Base-by-base conservation (phyloP, 257 asterid genomes). In the Penstemon eatonii region DNA sequence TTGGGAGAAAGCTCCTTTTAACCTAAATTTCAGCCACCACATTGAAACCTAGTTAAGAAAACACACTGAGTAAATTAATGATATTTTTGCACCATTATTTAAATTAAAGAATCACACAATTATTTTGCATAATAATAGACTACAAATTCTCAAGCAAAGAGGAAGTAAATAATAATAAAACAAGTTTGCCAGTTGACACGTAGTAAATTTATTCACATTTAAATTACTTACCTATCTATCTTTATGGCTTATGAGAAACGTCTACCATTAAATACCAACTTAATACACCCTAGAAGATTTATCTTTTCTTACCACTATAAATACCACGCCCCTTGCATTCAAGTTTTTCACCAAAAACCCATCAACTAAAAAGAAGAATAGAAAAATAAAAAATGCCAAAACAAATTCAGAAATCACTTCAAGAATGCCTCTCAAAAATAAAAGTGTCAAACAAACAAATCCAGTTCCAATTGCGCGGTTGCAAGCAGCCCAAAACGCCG, bases 341-440 rank as follows among this genome's bases (percentile, higher is more conserved):
- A 15, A 15, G 18, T 15, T 15, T 15, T 15, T 15, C 18, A 15
- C 18, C 18, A 15, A 15, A 15, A 15, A 15, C 18, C 18, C 18
- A 11, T 39, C 9, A 0, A 37, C 4, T 36, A 11, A 8, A 39
- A 39, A 7, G 25, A 38, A 58, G 39, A 58, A 36, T 9, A 59
- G 6, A 59, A 37, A 25, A 25, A 3, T 13, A 45, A 67, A 51
- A 25, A 41, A 82, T 79, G 86, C 72, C 81, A 4, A 82, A 69
- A 52, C 78, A 75, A 69, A 61, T 79, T 19, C 79, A 79, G n/a
- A 80, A 75, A 68, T 73, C 80, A 9, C 65, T 82, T 42, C 85
- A 79, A 64, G 68, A 70, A 37, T 80, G 65, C 73, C 68, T 82
- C 50, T 70, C 81, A n/a, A 85, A 76, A 70, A 68, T 68, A 7